These are phyloP conservation scores for Psilocybe tampanensis DNA, from an alignment of 768 basidiomycete species.

Conservation along the genomic window DNA sequence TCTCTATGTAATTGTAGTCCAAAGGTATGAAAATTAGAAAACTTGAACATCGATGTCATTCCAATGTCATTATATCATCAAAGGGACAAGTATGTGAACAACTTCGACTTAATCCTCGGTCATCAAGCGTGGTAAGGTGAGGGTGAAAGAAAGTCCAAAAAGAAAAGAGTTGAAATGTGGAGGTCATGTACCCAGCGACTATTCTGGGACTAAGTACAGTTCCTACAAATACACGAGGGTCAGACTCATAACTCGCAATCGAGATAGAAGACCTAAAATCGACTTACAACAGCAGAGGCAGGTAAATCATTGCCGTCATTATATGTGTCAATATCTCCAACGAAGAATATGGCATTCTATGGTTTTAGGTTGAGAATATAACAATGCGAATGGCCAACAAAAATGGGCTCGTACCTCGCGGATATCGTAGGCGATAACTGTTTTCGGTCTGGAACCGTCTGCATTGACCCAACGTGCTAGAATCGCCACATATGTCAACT, in stretches of 20 bases:
- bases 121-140: not conserved
- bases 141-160: not conserved
- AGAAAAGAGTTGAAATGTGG: not conserved
- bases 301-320: conserved; percentile 33
- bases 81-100: too few relatives aligned
- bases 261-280: not conserved
- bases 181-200: not conserved
- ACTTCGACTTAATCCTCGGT: not conserved
- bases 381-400: not conserved
- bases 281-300: conserved; percentile 37
- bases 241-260: not conserved
- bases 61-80: too few relatives aligned
- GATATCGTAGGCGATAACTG: conserved; percentile 41
- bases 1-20: not conserved
- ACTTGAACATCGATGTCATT: too few relatives aligned
- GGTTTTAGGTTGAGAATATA: not conserved
- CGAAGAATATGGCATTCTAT: conserved; percentile 44
- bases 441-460: conserved; percentile 39
- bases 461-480: conserved; percentile 50
- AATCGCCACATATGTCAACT: not conserved
- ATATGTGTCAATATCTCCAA: conserved; percentile 43
- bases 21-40: too few relatives aligned
- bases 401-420: conserved; percentile 22
- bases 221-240: conserved; percentile 12
- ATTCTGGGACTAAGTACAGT: conserved; percentile 22